These are phyloP conservation scores for Phlyctochytrium bullatum DNA, from an alignment of 192 early-diverging fungal genomes.

Conservation along the genomic window DNA sequence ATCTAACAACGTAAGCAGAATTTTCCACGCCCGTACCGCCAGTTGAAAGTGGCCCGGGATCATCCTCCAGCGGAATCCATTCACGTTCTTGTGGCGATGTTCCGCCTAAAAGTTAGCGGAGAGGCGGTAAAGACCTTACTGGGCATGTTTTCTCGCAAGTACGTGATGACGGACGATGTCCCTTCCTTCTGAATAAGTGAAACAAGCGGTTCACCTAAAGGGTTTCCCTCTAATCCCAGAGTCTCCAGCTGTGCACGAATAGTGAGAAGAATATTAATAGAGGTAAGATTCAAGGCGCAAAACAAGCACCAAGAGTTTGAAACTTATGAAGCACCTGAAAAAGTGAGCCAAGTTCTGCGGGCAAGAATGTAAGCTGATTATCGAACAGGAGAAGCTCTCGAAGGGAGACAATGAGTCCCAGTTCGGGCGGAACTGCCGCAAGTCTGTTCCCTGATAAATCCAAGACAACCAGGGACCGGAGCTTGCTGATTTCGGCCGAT, in stretches of 20 bases:
- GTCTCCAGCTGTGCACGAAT: conserved; percentile 60
- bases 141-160: conserved; percentile 84
- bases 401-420: conserved; percentile 79
- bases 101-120: conserved; percentile 49
- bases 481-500: conserved; percentile 65
- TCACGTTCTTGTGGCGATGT: conserved; percentile 80
- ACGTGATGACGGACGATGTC: conserved; percentile 74
- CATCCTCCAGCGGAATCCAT: conserved; percentile 86
- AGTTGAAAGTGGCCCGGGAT: conserved; percentile 31
- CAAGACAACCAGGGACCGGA: conserved; percentile 68
- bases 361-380: conserved; percentile 81
- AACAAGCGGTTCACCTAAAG: conserved; percentile 77
- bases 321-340: conserved; percentile 51
- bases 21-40: conserved; percentile 16
- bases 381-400: conserved; percentile 88
- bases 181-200: conserved; percentile 84
- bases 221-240: conserved; percentile 94
- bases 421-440: conserved; percentile 75
- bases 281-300: no score
- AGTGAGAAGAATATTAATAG: no score
- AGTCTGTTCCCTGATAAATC: conserved; percentile 91
- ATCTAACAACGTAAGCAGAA: conserved; percentile 49
- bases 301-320: background rate
- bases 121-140: conserved; percentile 41
- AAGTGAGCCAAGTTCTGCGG: conserved; percentile 83